Percentiles rank a stretch among this genome's conserved stretches.
Conservation (phyloP, 75 land plant species). For the Pinus albicaulis region DNA sequence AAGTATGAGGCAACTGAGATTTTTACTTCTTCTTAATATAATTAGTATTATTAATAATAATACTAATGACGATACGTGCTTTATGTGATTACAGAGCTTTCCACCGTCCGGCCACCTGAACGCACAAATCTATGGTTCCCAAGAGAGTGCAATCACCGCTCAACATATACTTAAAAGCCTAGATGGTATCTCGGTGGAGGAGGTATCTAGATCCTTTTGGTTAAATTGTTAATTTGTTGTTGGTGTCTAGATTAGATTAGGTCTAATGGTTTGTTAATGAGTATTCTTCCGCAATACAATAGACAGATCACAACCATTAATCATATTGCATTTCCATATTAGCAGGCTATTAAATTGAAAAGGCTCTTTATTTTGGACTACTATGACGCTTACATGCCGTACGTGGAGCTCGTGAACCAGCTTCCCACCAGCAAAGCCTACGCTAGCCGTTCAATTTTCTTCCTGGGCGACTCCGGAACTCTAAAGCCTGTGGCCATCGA, state of each 20-base stretch:
- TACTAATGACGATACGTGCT: neutral
- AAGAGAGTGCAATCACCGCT: constrained; percentile 1
- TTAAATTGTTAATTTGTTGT: constrained; percentile 44
- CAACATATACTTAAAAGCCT: constrained; percentile 15
- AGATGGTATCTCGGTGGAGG: constrained; percentile 18
- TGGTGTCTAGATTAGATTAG: neutral
- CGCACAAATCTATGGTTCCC: constrained; percentile 12
- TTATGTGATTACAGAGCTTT: neutral
- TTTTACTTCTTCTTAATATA: neutral
- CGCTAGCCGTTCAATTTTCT: constrained; percentile 34
- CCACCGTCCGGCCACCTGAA: constrained; percentile 10
- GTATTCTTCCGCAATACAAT: too few species aligned
- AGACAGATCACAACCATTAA: too few species aligned
- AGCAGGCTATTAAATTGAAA: constrained; percentile 50
- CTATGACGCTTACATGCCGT: constrained; percentile 65
- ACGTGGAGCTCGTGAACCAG: constrained; percentile 47
- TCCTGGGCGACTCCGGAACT: constrained; percentile 16
- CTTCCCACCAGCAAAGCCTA: constrained; percentile 13
- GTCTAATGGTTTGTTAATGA: too few species aligned
- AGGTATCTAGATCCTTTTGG: constrained; percentile 10
- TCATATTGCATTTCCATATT: too few species aligned
- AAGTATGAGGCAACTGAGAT: neutral
- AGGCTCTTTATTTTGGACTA: constrained; percentile 68
- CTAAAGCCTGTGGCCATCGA: constrained; percentile 41
- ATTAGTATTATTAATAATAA: neutral